Evolutionary conservation across 2,329 filamentous ascomycete genomes (phyloP), one percentile per base, ranked within the genome.

Genomic region (Sordariomycetes sp.): DNA sequence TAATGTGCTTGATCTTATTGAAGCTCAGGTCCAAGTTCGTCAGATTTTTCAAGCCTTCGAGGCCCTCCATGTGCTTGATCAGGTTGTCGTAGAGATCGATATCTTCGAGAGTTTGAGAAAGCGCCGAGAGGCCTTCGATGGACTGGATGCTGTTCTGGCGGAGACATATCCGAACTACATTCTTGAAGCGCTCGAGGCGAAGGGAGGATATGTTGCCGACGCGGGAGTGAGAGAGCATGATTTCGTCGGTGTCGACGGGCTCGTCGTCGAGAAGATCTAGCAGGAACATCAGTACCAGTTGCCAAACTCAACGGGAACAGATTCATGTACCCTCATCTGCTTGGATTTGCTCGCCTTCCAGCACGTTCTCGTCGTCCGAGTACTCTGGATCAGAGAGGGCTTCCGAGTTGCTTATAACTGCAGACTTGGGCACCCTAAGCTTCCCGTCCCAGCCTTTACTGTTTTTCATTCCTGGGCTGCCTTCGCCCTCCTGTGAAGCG

Each of bases 1-100:
- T 94, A 65, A 98, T 94, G 60, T 95, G 88, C 58, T 94, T 95
- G 65, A 98, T 90, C 67, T 96, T 96, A 68, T 98, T 98, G 74
- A 95, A 98, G 57, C 85, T 93, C 33, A 98, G 70, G 55, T 98
- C 92, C 35, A 98, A 75, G 37, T 67, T 82, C 6, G 74, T 86
- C 35, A 98, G 72, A 40, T 83, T 70, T 10, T 70, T 75, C 37
- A 95, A 75, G 30, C 76, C 68, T 35, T 95, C 87, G 30, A 98
- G 71, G 20, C 85, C 85, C 44, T 80, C 79, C 58, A 95, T 77
- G 57, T 94, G 87, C 9, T 79, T 75, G 47, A 98, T 87, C 14
- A 94, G 71, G 58, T 98, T 98, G 62, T 98, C 92, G 65, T 98
- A 98, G 39, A 98, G 72, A 49, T 98, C 92, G 33, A 98, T 72